Base-by-base conservation (phyloP, 179 eudicot species). In the Nepenthes alata region DNA sequence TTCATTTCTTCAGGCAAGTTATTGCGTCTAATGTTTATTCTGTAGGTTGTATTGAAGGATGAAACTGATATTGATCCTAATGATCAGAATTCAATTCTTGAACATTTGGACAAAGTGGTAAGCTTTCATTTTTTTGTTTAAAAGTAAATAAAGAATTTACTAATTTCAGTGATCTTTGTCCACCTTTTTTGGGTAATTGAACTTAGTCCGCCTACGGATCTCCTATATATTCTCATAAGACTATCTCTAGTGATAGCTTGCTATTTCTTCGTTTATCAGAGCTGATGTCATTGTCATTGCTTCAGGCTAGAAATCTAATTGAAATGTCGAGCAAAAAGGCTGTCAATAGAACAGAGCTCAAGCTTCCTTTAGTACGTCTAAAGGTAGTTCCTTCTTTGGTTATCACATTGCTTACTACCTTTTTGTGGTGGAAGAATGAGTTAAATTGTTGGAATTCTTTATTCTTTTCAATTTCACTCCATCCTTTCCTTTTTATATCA, bases 91-190 rank as follows among this genome's bases (percentile, higher is more conserved):
- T 87, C 99, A 61, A 82, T 94, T 70, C 91, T 94, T 58, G 97
- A 90, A 68, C 95, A 87, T 72, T 63, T 94, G 83, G 99, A 94
- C 71, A 78, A 78, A 70, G 95, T 87, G 88, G 99, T 94, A 81
- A 67, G 66, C 36, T 63, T 11, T 14, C 50, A 67, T 36, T 12
- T 65, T 12, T 62, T 16, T 11, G 14, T 57, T 36, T 54, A 12
- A 3, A 50, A 50, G n/a, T 50, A n/a, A 8, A 3, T 50, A 1
- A 50, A 50, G n/a, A 3, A 41, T 41, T 41, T 41, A 41, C 25
- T 25, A 25, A 25, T 25, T 25, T 25, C 1, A 0, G 25, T 25
- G 25, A 25, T 25, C 25, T 25, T 25, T 25, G 25, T 25, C 25
- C 25, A 25, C 25, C 25, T 25, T 25, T 25, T 25, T 25, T 25